Conservation (phyloP, 2,329 filamentous ascomycete species). For the Canariomyces notabilis region DNA sequence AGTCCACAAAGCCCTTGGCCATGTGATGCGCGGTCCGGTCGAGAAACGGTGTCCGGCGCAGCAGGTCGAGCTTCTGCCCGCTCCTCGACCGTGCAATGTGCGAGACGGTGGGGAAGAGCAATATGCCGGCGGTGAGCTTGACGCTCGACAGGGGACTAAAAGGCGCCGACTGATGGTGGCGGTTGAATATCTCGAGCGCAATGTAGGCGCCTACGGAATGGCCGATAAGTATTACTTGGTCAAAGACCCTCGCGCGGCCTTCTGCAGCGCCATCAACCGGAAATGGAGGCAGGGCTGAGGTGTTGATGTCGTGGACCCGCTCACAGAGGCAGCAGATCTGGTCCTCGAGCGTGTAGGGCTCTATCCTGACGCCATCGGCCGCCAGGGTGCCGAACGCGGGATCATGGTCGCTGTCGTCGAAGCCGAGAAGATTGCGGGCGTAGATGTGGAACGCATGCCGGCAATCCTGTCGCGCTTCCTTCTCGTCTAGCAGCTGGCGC, state of each 20-base stretch:
- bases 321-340: constrained; percentile 45
- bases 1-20: constrained; percentile 37
- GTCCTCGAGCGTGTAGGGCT: constrained; percentile 48
- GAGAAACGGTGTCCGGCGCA: constrained; percentile 40
- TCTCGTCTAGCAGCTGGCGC: constrained; percentile 45
- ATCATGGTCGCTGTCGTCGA: constrained; percentile 47
- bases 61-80: constrained; percentile 47
- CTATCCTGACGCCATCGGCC: constrained; percentile 23
- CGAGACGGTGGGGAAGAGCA: constrained; percentile 71
- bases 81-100: constrained; percentile 61
- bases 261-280: constrained; percentile 9
- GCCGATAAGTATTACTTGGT: constrained; percentile 61
- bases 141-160: constrained; percentile 29
- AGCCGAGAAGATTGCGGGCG: constrained; percentile 55
- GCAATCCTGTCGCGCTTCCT: constrained; percentile 25
- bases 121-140: constrained; percentile 48
- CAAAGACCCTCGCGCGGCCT: constrained; percentile 38
- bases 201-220: constrained; percentile 74
- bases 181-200: constrained; percentile 60
- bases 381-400: constrained; percentile 36
- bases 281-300: constrained; percentile 23
- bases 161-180: constrained; percentile 38
- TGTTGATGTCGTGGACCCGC: constrained; percentile 30
- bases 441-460: constrained; percentile 47
- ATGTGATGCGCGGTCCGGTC: constrained; percentile 38